Conservation (phyloP, 2,329 filamentous ascomycete species). For the Macrophomina phaseolina region DNA sequence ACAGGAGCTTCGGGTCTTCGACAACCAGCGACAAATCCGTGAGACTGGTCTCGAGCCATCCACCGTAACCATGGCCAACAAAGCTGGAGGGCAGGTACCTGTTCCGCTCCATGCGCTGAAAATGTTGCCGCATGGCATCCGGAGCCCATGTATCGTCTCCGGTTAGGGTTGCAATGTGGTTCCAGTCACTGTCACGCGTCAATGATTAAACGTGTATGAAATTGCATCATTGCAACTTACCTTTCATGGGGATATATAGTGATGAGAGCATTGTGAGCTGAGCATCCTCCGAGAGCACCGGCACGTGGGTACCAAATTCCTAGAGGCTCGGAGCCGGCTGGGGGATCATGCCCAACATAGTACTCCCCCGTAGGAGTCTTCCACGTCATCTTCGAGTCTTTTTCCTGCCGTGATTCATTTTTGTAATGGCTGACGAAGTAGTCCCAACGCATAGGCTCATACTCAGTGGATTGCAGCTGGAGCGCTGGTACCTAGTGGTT, state of each 20-base stretch:
- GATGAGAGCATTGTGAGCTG: constrained; percentile 66
- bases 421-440: constrained; percentile 69
- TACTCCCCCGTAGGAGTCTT: constrained; percentile 55
- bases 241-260: constrained; percentile 62
- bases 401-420: constrained; percentile 59
- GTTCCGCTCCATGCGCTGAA: constrained; percentile 60
- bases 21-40: constrained; percentile 59
- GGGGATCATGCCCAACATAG: constrained; percentile 62
- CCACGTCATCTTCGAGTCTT: constrained; percentile 66
- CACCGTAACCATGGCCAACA: constrained; percentile 61
- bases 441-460: constrained; percentile 64
- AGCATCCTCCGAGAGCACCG: constrained; percentile 63
- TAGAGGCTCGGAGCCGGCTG: constrained; percentile 56
- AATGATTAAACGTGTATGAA: too few relatives aligned
- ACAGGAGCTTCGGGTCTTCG: constrained; percentile 60
- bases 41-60: constrained; percentile 55
- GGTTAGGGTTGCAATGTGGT: constrained; percentile 62
- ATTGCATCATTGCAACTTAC: background rate
- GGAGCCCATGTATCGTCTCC: constrained; percentile 65
- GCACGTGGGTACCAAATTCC: constrained; percentile 65
- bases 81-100: constrained; percentile 51
- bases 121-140: constrained; percentile 64
- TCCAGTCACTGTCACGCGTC: constrained; percentile 57
- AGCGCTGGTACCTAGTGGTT: constrained; percentile 55
- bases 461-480: constrained; percentile 61